Base-by-base conservation (phyloP, 1,284 basidiomycete genomes). In the Melampsora abietis-canadensis region DNA sequence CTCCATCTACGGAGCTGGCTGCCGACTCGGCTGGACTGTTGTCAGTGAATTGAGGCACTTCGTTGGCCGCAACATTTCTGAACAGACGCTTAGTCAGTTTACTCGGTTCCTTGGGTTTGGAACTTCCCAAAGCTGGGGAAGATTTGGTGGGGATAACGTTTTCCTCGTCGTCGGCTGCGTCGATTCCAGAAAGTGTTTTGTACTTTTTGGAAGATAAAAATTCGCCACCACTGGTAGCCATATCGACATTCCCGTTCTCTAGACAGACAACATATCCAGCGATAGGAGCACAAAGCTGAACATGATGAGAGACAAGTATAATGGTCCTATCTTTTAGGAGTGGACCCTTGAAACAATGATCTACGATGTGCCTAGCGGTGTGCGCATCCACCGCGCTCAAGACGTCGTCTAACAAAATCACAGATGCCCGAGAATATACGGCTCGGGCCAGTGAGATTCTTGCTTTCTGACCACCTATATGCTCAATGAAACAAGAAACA, bases 401-500 rank as follows among this genome's bases (percentile, higher is more conserved):
- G 68, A 94, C 91, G 79, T 98, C 95, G 79, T 98, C 95, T 54
- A 98, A 84, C 60, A 96, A 85, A 0, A 98, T 83, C 30, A 91
- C 84, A 0, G 89, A 89, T 10, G 95, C 94, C 37, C 92, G 86
- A 68, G 92, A 94, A 83, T 98, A 98, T 31, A 98, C 88, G 0
- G 95, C 94, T 73, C 95, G 88, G 34, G 70, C 70, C 3, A 81
- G 76, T 7, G 79, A 78, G n/a, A 82, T 78, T 84, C 95, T 86
- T 44, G 93, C 93, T 80, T 98, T 97, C 81, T 98, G 95, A 34
- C 95, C 95, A 74, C 95, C 95, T 27, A 90, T 92, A 81, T 76
- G 15, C 80, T 76, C 2, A 79, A 80, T 19, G 7, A 40, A 44
- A 17, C 12, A 37, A 46, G 14, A 65, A 21, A 65, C 19, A 19